Conservation (phyloP, 2,329 filamentous ascomycete species). For the Colletotrichum horii region DNA sequence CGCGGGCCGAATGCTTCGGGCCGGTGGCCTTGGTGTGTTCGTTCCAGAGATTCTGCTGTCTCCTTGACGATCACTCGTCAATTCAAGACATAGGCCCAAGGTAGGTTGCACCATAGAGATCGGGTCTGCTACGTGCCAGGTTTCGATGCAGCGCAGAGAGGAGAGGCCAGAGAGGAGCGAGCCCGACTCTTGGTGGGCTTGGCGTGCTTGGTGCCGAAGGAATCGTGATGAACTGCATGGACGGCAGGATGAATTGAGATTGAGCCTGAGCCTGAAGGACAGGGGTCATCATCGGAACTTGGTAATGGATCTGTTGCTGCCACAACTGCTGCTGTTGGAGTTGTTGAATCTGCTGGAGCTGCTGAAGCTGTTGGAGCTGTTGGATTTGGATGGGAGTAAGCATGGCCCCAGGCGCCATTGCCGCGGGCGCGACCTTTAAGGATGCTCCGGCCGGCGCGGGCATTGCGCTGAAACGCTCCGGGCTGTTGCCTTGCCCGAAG, state of each 20-base stretch:
- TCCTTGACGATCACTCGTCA: neutral
- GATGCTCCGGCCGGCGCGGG: neutral
- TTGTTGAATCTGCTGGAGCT: neutral
- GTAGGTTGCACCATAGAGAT: neutral
- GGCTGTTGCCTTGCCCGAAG: neutral
- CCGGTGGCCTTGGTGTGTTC: neutral
- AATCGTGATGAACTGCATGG: neutral
- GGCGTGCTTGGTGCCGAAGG: neutral
- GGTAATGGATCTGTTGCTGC: neutral
- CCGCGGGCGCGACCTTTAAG: neutral
- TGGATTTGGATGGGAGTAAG: neutral
- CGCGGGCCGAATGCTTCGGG: neutral
- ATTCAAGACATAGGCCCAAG: neutral
- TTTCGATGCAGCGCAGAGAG: slow-evolving; percentile 2
- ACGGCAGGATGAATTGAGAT: neutral
- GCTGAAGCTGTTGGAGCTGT: neutral
- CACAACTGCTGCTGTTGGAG: neutral
- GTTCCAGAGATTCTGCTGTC: neutral
- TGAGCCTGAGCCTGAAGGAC: neutral
- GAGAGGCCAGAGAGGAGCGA: neutral
- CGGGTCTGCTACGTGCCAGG: neutral
- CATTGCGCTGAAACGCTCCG: neutral
- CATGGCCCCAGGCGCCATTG: neutral
- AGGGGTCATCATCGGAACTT: neutral
- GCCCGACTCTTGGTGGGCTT: neutral